Conservation (phyloP, 208 protist species). For the Trichomonas gallinae region DNA sequence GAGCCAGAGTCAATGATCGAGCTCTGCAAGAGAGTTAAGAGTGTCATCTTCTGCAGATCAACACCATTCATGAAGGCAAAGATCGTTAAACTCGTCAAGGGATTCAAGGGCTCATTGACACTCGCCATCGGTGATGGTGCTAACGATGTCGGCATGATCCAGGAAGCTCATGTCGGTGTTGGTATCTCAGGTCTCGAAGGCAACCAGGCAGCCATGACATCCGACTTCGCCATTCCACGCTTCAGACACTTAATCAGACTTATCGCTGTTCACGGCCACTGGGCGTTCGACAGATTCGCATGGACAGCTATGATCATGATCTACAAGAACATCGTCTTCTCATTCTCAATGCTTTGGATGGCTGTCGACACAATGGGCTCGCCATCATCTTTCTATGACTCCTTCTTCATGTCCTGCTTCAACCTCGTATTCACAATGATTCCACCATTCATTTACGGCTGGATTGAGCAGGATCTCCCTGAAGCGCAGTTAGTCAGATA, state of each 20-base stretch:
- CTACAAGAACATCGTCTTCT: slow-evolving; percentile 22
- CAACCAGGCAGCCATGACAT: slow-evolving; percentile 31
- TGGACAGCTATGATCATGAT: not conserved
- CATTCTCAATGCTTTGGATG: not conserved
- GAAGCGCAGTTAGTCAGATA: not conserved
- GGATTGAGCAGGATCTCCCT: not conserved
- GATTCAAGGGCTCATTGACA: slow-evolving; percentile 26
- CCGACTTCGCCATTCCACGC: slow-evolving; percentile 36
- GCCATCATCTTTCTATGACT: not conserved
- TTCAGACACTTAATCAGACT: slow-evolving; percentile 33
- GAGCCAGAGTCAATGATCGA: slow-evolving; percentile 25
- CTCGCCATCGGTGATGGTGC: slow-evolving; percentile 45
- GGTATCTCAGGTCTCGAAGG: slow-evolving; percentile 42
- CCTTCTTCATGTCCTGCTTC: slow-evolving; percentile 1
- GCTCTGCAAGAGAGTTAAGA: slow-evolving; percentile 50
- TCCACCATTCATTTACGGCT: not conserved
- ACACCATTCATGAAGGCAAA: slow-evolving; percentile 91
- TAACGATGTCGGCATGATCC: slow-evolving; percentile 46
- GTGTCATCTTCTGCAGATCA: slow-evolving; percentile 78
- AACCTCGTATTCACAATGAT: not conserved
- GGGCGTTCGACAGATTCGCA: slow-evolving; percentile 29
- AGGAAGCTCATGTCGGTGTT: slow-evolving; percentile 41
- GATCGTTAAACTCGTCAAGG: slow-evolving; percentile 64
- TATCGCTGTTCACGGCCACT: slow-evolving; percentile 37
- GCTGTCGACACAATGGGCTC: not conserved